Evolutionary conservation across 495 filamentous ascomycete species (phyloP), one percentile per base, ranked within the genome.

Genomic region (Beverwykella pulmonaria): DNA sequence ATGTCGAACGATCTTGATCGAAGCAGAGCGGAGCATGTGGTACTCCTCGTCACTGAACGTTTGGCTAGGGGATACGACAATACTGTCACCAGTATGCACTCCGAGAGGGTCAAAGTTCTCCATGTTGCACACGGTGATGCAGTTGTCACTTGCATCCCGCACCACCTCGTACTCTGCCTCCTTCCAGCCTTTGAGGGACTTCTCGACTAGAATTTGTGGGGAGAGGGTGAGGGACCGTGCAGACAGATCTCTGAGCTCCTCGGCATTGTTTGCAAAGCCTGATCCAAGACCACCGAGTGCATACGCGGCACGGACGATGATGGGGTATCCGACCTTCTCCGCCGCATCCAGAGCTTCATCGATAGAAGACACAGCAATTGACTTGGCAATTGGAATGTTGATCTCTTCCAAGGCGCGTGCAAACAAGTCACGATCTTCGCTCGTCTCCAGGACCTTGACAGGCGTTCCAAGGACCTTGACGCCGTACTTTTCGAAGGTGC

Each of bases 71-170:
- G 94, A 95, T 22, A 98, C 94, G 59, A 98, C 94, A 73, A 98
- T 98, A 26, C 93, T 97, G 78, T 98, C 94, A 76, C 94, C 94
- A 9, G 94, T 98, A 74, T 98, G 94, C 60, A 98, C 97, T 72
- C 94, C 94, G 30, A 98, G 87, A 65, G 94, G 94, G 79, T 98
- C 94, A 69, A 98, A 98, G 78, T 98, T 98, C 79, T 98, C 94
- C 94, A 98, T 98, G 82, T 98, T 98, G 80, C 94, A 98, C 67
- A 98, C 94, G 7, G 94, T 98, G 76, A 98, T 98, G 79, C 94
- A 98, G 83, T 98, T 98, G 79, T 98, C 92, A 62, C 90, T 86
- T 46, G 87, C 90, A 83, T 98, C 94, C 67, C 94, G 90, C 36
- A 98, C 94, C 53, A 98, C 94, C 69, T 98, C 94, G 77, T 98